These are phyloP conservation scores for Lactarius hatsudake DNA, from an alignment of 768 basidiomycete genomes.

Conservation along the genomic window DNA sequence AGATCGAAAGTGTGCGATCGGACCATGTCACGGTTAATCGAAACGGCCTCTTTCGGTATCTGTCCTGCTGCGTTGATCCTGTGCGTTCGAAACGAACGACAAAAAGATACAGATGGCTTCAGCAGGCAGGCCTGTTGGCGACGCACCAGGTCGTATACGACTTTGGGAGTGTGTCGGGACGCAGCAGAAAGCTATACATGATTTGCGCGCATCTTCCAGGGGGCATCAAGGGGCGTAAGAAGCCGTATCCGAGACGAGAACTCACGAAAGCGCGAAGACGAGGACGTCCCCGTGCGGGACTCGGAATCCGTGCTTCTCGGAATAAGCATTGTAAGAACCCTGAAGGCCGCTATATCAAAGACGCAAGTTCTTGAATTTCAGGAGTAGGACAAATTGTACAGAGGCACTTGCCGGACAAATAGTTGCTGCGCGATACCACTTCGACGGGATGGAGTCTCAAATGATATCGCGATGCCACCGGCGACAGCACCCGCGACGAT, in stretches of 20 bases:
- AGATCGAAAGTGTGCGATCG: constrained; percentile 8
- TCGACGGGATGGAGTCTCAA: constrained; percentile 67
- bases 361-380: neutral
- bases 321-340: constrained; percentile 80
- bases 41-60: constrained; percentile 12
- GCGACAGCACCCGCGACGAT: constrained; percentile 74
- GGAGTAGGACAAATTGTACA: neutral
- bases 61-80: constrained; percentile 27
- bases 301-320: constrained; percentile 59
- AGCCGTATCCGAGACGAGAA: neutral
- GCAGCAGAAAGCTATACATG: constrained; percentile 70
- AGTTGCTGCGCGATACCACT: constrained; percentile 78
- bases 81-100: neutral
- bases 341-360: constrained; percentile 67
- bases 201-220: constrained; percentile 77
- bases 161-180: constrained; percentile 78
- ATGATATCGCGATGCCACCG: constrained; percentile 69
- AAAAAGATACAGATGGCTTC: constrained; percentile 16
- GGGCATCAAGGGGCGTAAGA: neutral
- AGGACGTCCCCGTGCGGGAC: constrained; percentile 83
- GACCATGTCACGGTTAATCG: constrained; percentile 18
- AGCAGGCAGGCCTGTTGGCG: neutral
- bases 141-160: constrained; percentile 76
- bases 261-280: constrained; percentile 73
- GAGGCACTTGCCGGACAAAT: constrained; percentile 70